Evolutionary conservation across 805 yeast species (phyloP).

Genomic region (Ogataea philodendri): DNA sequence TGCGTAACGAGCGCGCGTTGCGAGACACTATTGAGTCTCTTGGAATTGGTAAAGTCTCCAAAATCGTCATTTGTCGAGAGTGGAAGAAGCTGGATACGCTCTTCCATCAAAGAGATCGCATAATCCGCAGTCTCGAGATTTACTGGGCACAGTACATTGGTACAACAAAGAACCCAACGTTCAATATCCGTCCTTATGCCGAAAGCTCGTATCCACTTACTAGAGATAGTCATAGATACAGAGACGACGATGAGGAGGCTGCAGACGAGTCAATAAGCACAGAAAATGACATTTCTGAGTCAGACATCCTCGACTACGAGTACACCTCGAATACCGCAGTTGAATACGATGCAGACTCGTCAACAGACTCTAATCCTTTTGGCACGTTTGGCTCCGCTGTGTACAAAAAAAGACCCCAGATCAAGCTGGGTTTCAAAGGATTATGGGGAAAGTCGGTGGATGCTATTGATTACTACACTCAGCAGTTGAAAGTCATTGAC

Average conservation of each 20-base stretch:
- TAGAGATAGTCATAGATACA: conserved; percentile 18
- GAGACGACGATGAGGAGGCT: conserved; percentile 21
- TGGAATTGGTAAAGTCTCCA: conserved; percentile 75
- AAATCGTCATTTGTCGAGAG: conserved; percentile 78
- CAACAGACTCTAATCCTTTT: conserved; percentile 6
- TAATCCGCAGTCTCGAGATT: conserved; percentile 60
- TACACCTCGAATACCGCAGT: conserved; percentile 14
- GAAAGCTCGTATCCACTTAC: conserved; percentile 27
- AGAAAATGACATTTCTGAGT: conserved; percentile 1
- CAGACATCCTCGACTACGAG: conserved; percentile 23
- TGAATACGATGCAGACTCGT: conserved; percentile 3
- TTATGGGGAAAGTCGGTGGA: conserved; percentile 69
- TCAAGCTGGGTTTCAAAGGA: conserved; percentile 60
- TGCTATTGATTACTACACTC: conserved; percentile 74
- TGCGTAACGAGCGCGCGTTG: conserved; percentile 69
- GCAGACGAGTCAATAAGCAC: too few relatives aligned
- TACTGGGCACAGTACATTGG: conserved; percentile 72
- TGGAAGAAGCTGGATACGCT: conserved; percentile 75
- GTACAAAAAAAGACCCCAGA: conserved; percentile 53
- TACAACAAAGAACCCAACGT: conserved; percentile 25
- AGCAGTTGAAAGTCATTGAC: conserved; percentile 67
- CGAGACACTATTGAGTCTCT: conserved; percentile 73
- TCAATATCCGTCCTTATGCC: conserved; percentile 29
- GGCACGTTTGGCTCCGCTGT: conserved; percentile 19
- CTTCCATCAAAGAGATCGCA: conserved; percentile 53